These are phyloP conservation scores for Mycena sp. DNA, from an alignment of 1,284 basidiomycete genomes.

Conservation along the genomic window DNA sequence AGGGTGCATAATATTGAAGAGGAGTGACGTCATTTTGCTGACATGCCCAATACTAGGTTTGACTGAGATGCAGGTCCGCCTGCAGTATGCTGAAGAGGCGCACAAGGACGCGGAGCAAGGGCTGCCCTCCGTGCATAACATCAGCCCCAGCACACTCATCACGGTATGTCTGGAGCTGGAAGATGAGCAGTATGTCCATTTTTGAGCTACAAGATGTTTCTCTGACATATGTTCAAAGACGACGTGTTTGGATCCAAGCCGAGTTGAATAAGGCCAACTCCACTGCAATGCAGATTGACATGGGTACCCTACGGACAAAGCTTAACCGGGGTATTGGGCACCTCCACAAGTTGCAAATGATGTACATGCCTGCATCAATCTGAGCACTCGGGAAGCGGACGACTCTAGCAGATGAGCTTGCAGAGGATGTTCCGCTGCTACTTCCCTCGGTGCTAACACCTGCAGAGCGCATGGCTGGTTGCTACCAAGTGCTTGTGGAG, in stretches of 20 bases:
- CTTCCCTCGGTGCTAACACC: neutral
- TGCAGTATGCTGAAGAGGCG: no score
- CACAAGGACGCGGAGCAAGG: no score
- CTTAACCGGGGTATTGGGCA: neutral
- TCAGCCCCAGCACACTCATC: neutral
- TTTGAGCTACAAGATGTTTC: neutral
- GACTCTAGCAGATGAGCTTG: neutral
- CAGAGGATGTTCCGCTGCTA: neutral
- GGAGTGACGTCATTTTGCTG: no score
- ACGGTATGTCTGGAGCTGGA: neutral
- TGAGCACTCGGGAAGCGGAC: neutral
- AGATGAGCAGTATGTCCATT: slow-evolving; percentile 8
- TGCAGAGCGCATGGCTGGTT: neutral
- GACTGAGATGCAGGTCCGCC: no score
- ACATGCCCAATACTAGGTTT: no score
- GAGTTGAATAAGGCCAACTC: neutral
- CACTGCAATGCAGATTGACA: neutral
- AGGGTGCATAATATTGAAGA: neutral
- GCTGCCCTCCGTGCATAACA: neutral
- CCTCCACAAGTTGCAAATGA: no score
- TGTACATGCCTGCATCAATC: no score
- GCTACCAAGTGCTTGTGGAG: neutral
- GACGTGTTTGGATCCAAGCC: neutral
- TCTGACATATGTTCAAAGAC: neutral
- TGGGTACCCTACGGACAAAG: neutral